Conservation (phyloP, 495 filamentous ascomycete genomes). For the Penicillium coffeae region DNA sequence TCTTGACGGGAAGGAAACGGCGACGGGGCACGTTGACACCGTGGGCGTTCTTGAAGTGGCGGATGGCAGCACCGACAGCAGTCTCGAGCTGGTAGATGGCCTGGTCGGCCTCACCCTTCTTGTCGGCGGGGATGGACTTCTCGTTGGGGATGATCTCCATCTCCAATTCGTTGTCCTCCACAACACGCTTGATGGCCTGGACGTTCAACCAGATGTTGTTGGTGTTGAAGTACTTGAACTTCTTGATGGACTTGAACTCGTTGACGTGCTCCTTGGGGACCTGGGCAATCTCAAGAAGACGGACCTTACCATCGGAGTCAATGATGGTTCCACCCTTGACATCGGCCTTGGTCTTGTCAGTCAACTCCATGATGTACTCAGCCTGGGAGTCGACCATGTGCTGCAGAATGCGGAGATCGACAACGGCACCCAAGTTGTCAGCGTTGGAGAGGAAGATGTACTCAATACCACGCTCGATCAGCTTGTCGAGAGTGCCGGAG, state of each 20-base stretch:
- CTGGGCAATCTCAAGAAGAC: slow-evolving; percentile 96
- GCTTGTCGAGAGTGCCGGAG: slow-evolving; percentile 95
- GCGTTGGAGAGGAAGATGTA: slow-evolving; percentile 99
- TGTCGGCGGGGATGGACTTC: slow-evolving; percentile 96
- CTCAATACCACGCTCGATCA: slow-evolving; percentile 90
- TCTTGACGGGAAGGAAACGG: slow-evolving; percentile 99
- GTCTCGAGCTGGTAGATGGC: slow-evolving; percentile 98
- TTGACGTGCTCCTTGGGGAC: slow-evolving; percentile 99
- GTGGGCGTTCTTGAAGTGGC: slow-evolving; percentile 97
- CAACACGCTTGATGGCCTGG: slow-evolving; percentile 95
- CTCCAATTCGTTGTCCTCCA: slow-evolving; percentile 96
- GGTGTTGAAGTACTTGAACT: slow-evolving; percentile 99
- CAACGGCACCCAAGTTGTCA: slow-evolving; percentile 96
- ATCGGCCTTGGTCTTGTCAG: slow-evolving; percentile 99
- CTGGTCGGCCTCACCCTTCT: slow-evolving; percentile 98
- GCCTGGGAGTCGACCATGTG: slow-evolving; percentile 96
- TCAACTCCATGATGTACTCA: slow-evolving; percentile 99
- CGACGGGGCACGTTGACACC: slow-evolving; percentile 98
- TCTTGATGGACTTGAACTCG: slow-evolving; percentile 99
- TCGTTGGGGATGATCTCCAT: slow-evolving; percentile 99
- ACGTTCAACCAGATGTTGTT: slow-evolving; percentile 99
- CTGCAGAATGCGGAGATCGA: slow-evolving; percentile 94
- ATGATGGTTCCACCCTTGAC: slow-evolving; percentile 99
- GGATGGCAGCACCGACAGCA: slow-evolving; percentile 95
- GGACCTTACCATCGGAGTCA: slow-evolving; percentile 94